Percentiles rank a stretch among this genome's conserved stretches.
phyloP scores from a whole-genome alignment of 2,329 filamentous ascomycete species.

The Beauveria caledonica region DNA sequence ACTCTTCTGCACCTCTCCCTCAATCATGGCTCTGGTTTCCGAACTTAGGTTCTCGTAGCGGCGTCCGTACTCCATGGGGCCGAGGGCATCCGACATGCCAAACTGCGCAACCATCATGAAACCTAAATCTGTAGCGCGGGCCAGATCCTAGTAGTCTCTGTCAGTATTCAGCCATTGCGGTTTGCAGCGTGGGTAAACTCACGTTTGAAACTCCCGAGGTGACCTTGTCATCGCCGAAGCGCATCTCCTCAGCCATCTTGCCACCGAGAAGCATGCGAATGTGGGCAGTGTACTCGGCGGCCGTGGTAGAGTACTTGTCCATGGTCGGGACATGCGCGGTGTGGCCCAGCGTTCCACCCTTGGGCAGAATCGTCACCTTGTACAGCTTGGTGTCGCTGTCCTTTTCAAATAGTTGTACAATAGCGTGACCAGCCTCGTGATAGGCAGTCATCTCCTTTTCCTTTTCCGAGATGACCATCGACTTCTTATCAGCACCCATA shows the following conservation, averaged over 20 bases:
- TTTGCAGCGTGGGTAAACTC: slow-evolving; percentile 27
- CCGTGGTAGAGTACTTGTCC: slow-evolving; percentile 85
- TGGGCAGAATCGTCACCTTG: slow-evolving; percentile 94
- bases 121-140: slow-evolving; percentile 70
- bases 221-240: slow-evolving; percentile 85
- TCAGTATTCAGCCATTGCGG: slow-evolving; percentile 17
- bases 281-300: slow-evolving; percentile 69
- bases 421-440: slow-evolving; percentile 90
- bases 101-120: slow-evolving; percentile 82
- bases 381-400: slow-evolving; percentile 72
- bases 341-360: slow-evolving; percentile 77
- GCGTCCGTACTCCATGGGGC: slow-evolving; percentile 79
- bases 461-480: slow-evolving; percentile 81
- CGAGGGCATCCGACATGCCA: slow-evolving; percentile 82
- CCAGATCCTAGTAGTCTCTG: slow-evolving; percentile 58
- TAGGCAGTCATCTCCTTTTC: slow-evolving; percentile 96
- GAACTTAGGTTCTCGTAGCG: slow-evolving; percentile 77
- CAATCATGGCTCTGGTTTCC: slow-evolving; percentile 79
- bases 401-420: slow-evolving; percentile 74
- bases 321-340: slow-evolving; percentile 84
- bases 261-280: slow-evolving; percentile 80
- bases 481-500: slow-evolving; percentile 90
- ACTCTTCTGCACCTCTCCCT: slow-evolving; percentile 76
- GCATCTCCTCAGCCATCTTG: slow-evolving; percentile 83
- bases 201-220: slow-evolving; percentile 79